phyloP scores from a whole-genome alignment of 768 basidiomycete genomes.

The Leccinum ochraceum region DNA sequence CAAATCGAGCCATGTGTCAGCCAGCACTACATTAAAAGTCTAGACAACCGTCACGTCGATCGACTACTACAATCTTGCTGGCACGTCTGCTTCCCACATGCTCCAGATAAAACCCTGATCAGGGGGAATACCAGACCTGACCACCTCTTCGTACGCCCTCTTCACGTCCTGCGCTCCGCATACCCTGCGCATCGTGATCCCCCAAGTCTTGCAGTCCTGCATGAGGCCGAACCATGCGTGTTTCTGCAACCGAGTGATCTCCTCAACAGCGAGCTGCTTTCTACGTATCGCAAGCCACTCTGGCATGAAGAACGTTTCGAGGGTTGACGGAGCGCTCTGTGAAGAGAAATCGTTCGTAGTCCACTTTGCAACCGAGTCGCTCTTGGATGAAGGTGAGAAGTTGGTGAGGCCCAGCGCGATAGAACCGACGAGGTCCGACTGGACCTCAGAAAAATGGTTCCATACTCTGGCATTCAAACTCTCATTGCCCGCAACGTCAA shows the following conservation, averaged over 20 bases:
- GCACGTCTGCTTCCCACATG: slow-evolving; percentile 50
- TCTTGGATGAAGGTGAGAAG: slow-evolving; percentile 46
- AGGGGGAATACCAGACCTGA: slow-evolving; percentile 49
- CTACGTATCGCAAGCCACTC: slow-evolving; percentile 64
- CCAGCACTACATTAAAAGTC: too few species aligned
- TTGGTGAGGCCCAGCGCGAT: slow-evolving; percentile 60
- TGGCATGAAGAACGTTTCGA: slow-evolving; percentile 67
- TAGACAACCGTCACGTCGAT: too few species aligned
- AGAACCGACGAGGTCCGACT: slow-evolving; percentile 37
- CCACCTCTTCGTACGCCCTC: slow-evolving; percentile 48
- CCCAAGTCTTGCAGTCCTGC: slow-evolving; percentile 55
- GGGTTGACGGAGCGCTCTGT: slow-evolving; percentile 6
- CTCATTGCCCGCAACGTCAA: slow-evolving; percentile 64
- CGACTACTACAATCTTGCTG: slow-evolving; percentile 17
- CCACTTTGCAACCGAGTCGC: slow-evolving; percentile 39
- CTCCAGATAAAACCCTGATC: slow-evolving; percentile 64
- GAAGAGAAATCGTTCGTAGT: slow-evolving; percentile 37
- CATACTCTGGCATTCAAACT: slow-evolving; percentile 47
- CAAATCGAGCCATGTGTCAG: neutral
- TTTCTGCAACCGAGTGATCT: slow-evolving; percentile 53
- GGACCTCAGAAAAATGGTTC: slow-evolving; percentile 35
- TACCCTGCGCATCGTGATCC: slow-evolving; percentile 48
- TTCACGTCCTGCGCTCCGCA: slow-evolving; percentile 50
- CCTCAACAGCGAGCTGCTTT: slow-evolving; percentile 43
- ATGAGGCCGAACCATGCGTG: slow-evolving; percentile 62